Conservation (phyloP, 345 rosid species). For the Acer saccharum region DNA sequence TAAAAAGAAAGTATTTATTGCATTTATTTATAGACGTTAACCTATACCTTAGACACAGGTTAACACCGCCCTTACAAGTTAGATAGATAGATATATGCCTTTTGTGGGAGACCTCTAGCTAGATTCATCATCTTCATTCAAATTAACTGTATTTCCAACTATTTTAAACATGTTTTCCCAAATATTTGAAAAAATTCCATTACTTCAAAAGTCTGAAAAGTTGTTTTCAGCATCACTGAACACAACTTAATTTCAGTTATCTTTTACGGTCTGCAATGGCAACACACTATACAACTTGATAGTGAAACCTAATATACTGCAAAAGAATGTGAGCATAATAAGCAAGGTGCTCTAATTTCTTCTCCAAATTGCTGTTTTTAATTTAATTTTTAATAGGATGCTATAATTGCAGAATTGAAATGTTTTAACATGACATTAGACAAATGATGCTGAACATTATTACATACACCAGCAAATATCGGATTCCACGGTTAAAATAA, state of each 20-base stretch:
- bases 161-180: not conserved
- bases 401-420: not conserved
- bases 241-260: not conserved
- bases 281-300: too few relatives aligned
- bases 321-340: not conserved
- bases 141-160: not conserved
- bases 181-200: not conserved
- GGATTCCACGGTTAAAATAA: conserved; percentile 15
- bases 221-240: not conserved
- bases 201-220: not conserved
- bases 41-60: too few relatives aligned
- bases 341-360: not conserved
- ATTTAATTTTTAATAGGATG: not conserved
- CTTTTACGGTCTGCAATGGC: too few relatives aligned
- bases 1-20: too few relatives aligned
- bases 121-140: too few relatives aligned
- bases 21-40: too few relatives aligned
- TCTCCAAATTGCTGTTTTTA: not conserved
- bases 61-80: too few relatives aligned
- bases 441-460: conserved; percentile 21
- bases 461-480: conserved; percentile 32
- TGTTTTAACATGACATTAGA: conserved; percentile 23
- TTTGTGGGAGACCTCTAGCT: too few relatives aligned
- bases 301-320: not conserved
- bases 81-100: not conserved